Base-by-base conservation (phyloP, 2,329 filamentous ascomycete species). In the Epichloe coenophiala region DNA sequence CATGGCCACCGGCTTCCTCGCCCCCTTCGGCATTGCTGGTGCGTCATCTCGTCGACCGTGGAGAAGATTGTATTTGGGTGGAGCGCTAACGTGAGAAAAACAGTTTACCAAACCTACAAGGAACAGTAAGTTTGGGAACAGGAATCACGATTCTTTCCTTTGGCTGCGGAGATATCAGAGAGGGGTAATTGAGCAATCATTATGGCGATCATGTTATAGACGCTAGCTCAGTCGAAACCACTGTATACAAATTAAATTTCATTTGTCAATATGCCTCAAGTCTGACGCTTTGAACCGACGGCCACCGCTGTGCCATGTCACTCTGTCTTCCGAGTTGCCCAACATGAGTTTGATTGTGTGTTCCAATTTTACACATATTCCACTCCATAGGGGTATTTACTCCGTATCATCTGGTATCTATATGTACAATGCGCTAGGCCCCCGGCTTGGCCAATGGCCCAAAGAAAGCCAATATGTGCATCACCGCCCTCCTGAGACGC, bases 11-110 rank as follows among this genome's bases (percentile, higher is more conserved):
- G 78, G 77, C 55, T 83, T 83, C 69, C 65, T 72, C 60, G 63
- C 74, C 51, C 82, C 82, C 58, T 82, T 85, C 67, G 77, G 74
- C 63, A 78, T 85, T 65, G 72, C 76, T 58, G 65, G 78, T 81
- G 67, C 64, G 78, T 77, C 52, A 59, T 63, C 58, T 57, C 53
- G 17, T 43, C 40, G 11, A 27, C 21, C 19, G 17, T 19, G 4
- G 41, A 36, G 31, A 38, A 45, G 21, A 40, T 36, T 23, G 38
- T 43, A 13, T n/a, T 11, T 43, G 38, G 35, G 5, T 37, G 21
- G 43, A 45, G 47, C 9, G 44, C 52, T 55, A 48, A 55, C 49
- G 42, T 23, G 7, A 37, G 12, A 19, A 45, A 39, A 44, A 45
- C 60, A 80, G 76, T 70, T 61, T 80, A 71, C 69, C 68, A 70